These are phyloP conservation scores for Pseudevernia furfuracea DNA, from an alignment of 495 filamentous ascomycete species.

Conservation along the genomic window DNA sequence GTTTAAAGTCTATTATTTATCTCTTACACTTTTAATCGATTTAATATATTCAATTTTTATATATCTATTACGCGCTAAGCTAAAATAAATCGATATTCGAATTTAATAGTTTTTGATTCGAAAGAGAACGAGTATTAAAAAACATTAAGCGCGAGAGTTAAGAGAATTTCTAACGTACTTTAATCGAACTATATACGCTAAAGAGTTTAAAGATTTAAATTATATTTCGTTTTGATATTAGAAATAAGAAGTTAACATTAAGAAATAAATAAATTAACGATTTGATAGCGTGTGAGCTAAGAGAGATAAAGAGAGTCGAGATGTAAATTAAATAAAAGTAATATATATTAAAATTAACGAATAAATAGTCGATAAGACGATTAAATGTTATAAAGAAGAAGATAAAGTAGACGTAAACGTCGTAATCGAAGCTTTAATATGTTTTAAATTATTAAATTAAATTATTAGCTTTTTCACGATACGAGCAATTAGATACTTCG, in stretches of 20 bases:
- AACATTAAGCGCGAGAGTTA: neutral
- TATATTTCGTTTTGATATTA: neutral
- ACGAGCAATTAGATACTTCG: neutral
- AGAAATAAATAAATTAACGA: neutral
- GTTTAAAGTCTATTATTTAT: neutral
- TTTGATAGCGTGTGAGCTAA: neutral
- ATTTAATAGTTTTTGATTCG: neutral
- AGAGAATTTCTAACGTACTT: neutral
- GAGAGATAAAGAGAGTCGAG: neutral
- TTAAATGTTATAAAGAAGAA: neutral
- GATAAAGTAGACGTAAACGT: neutral
- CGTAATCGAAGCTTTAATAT: neutral
- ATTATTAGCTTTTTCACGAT: neutral
- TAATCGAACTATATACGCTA: neutral
- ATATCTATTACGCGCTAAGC: neutral
- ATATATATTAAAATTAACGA: neutral
- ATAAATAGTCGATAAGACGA: neutral
- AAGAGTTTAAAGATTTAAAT: neutral
- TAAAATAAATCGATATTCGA: neutral
- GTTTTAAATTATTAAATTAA: neutral
- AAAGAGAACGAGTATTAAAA: neutral
- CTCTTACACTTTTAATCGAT: neutral
- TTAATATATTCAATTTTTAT: neutral
- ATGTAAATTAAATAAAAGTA: neutral
- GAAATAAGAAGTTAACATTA: neutral